Percentiles rank a stretch among this genome's conserved stretches.
Evolutionary conservation across 345 rosid genomes (phyloP).

Genomic region (Gossypium ekmanianum): DNA sequence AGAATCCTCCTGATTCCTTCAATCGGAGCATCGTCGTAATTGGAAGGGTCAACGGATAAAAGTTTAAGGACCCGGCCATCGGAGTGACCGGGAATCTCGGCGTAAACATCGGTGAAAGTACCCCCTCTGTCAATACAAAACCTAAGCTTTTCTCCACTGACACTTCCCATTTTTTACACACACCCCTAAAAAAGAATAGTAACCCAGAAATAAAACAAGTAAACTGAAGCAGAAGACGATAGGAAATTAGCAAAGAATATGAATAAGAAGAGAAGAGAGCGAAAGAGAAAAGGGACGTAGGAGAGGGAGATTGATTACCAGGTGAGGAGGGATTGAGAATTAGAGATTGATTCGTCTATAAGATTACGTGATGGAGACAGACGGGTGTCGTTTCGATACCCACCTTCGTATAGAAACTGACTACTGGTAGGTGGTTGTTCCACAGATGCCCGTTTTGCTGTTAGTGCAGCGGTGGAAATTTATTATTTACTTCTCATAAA

Average conservation of each 20-base stretch:
- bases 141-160: conserved; percentile 50
- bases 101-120: conserved; percentile 94
- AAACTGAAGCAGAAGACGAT: background rate
- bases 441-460: no score
- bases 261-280: background rate
- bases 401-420: no score
- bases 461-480: no score
- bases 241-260: background rate
- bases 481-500: no score
- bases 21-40: conserved; percentile 93
- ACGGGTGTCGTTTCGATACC: background rate
- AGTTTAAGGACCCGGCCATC: conserved; percentile 80
- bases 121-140: conserved; percentile 96
- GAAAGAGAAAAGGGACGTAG: background rate
- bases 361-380: background rate
- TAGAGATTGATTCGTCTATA: conserved; percentile 1
- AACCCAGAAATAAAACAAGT: no score
- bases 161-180: conserved; percentile 43
- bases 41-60: conserved; percentile 87
- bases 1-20: conserved; percentile 93
- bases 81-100: conserved; percentile 75
- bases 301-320: background rate
- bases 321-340: background rate
- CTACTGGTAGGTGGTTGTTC: no score
- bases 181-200: no score